Percentiles rank a stretch among this genome's conserved stretches.
These are phyloP conservation scores for Phytophthora hybrid DNA, from an alignment of 352 stramenopile genomes.

Conservation along the genomic window DNA sequence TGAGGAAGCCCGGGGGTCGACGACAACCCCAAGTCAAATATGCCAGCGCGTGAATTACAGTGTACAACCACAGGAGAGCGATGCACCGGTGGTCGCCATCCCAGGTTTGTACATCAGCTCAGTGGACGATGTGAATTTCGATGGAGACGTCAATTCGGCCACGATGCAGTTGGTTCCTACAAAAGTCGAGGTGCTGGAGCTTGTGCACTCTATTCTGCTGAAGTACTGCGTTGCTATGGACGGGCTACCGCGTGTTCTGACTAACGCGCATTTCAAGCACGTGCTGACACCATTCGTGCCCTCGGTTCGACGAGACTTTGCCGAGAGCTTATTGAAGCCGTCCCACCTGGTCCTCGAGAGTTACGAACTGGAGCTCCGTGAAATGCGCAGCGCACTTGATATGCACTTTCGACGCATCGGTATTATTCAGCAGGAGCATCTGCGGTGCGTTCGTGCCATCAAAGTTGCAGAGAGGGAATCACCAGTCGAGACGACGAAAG, in stretches of 20 bases:
- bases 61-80: constrained; percentile 3
- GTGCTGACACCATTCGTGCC: constrained; percentile 57
- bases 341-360: constrained; percentile 40
- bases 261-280: constrained; percentile 36
- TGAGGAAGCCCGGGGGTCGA: background rate
- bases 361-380: constrained; percentile 23
- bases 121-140: constrained; percentile 34
- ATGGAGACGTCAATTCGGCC: constrained; percentile 26
- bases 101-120: constrained; percentile 38
- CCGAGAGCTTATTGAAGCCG: constrained; percentile 31
- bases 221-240: constrained; percentile 61
- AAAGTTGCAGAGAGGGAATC: constrained; percentile 42
- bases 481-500: constrained; percentile 1
- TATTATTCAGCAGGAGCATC: constrained; percentile 43
- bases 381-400: constrained; percentile 43
- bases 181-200: constrained; percentile 48
- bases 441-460: constrained; percentile 42
- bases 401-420: constrained; percentile 44
- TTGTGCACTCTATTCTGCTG: constrained; percentile 52
- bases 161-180: constrained; percentile 40
- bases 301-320: constrained; percentile 31
- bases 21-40: background rate
- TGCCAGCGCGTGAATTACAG: constrained; percentile 16
- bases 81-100: background rate
- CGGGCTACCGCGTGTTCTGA: constrained; percentile 42